Evolutionary conservation across 257 asterid genomes (phyloP).

Genomic region (Jasminum sambac): DNA sequence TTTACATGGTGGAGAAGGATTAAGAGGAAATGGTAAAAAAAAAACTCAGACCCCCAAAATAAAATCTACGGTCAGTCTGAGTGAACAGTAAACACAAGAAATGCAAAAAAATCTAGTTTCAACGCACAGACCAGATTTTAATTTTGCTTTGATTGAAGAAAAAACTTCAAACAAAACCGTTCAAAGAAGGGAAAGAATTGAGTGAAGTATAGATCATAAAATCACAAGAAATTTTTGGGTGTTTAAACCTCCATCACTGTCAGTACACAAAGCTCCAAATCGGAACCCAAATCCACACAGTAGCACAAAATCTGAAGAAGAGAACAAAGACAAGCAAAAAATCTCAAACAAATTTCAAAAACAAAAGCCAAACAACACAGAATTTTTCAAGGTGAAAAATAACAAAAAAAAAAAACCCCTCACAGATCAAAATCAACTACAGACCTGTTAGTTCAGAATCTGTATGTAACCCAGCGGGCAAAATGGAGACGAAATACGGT

Average conservation of each 20-base stretch:
- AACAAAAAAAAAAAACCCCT: slow-evolving; percentile 13
- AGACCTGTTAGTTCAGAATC: slow-evolving; percentile 24
- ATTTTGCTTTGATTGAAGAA: slow-evolving; percentile 23
- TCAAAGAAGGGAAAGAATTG: slow-evolving; percentile 13
- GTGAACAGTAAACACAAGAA: slow-evolving; percentile 42
- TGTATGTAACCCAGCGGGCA: slow-evolving; percentile 9
- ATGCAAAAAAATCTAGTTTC: slow-evolving; percentile 20
- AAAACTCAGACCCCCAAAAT: slow-evolving; percentile 34
- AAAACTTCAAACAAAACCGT: slow-evolving; percentile 27
- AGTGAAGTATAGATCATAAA: slow-evolving; percentile 36
- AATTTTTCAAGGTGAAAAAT: not conserved
- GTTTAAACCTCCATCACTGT: slow-evolving; percentile 17
- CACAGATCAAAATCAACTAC: slow-evolving; percentile 6
- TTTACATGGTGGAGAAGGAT: slow-evolving; percentile 4
- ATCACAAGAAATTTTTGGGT: slow-evolving; percentile 38
- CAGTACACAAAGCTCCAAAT: slow-evolving; percentile 2
- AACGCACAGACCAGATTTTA: slow-evolving; percentile 38
- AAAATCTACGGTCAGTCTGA: slow-evolving; percentile 36
- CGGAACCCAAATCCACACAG: slow-evolving; percentile 13
- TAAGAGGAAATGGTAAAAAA: slow-evolving; percentile 24
- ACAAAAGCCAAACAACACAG: slow-evolving; percentile 11
- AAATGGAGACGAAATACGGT: slow-evolving; percentile 19
- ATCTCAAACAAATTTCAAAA: not conserved
- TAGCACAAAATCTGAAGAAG: slow-evolving; percentile 3
- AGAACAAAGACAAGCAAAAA: slow-evolving; percentile 11